Percentiles rank a stretch among this genome's conserved stretches.
Conservation (phyloP, 2,329 filamentous ascomycete genomes). For the Fusarium sp. region DNA sequence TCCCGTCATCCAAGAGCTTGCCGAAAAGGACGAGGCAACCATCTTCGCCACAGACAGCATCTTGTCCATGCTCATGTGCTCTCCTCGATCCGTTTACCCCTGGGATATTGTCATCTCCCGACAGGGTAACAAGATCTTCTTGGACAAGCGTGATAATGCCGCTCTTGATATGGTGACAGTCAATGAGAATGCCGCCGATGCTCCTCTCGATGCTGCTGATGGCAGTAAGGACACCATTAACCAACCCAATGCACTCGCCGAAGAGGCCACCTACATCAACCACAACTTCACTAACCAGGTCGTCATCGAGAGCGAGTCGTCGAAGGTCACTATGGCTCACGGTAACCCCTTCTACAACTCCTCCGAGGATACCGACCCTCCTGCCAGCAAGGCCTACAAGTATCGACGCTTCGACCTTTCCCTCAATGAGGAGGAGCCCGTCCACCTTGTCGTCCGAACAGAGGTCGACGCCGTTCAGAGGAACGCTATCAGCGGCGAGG, state of each 20-base stretch:
- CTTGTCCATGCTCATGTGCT: slow-evolving; percentile 99
- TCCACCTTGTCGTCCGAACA: slow-evolving; percentile 92
- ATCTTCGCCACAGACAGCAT: slow-evolving; percentile 98
- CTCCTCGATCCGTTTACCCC: slow-evolving; percentile 94
- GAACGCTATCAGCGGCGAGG: slow-evolving; percentile 91
- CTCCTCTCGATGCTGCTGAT: slow-evolving; percentile 90
- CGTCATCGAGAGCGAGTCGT: slow-evolving; percentile 81
- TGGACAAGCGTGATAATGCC: slow-evolving; percentile 97
- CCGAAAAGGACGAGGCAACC: slow-evolving; percentile 94
- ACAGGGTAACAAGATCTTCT: slow-evolving; percentile 96
- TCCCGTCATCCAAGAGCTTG: slow-evolving; percentile 95
- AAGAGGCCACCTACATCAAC: slow-evolving; percentile 99
- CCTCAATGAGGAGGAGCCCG: slow-evolving; percentile 91
- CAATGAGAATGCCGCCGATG: slow-evolving; percentile 98
- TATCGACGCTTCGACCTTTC: slow-evolving; percentile 97
- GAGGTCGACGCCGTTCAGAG: slow-evolving; percentile 96
- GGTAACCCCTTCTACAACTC: slow-evolving; percentile 98
- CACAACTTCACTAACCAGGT: slow-evolving; percentile 99
- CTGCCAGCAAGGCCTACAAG: slow-evolving; percentile 97
- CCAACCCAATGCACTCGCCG: slow-evolving; percentile 89
- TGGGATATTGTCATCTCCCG: slow-evolving; percentile 97
- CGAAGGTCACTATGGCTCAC: slow-evolving; percentile 86
- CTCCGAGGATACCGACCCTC: slow-evolving; percentile 89
- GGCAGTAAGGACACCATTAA: slow-evolving; percentile 95
- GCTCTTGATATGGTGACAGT: slow-evolving; percentile 97